A percentile compares a stretch with the other conserved stretches of the same genome.
Evolutionary conservation across 2,329 filamentous ascomycete genomes (phyloP).

Genomic region (Coniochaeta sp.): DNA sequence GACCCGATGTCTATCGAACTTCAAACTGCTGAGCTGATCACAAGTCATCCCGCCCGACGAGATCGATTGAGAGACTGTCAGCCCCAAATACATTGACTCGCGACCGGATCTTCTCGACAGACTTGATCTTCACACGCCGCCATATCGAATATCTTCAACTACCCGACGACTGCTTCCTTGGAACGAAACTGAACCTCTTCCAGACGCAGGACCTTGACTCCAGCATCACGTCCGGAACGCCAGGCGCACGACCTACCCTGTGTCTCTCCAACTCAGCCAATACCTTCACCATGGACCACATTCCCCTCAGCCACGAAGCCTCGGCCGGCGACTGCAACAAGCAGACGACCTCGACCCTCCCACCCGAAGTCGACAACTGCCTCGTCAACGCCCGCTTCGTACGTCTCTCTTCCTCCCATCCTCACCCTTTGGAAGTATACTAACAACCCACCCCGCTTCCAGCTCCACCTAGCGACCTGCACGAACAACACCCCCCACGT

Average conservation of each 20-base stretch:
- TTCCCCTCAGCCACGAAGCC: conserved; percentile 67
- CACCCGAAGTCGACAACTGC: conserved; percentile 80
- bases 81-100: too few relatives aligned
- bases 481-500: conserved; percentile 79
- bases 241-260: too few relatives aligned
- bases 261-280: background rate
- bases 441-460: conserved; percentile 8
- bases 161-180: too few relatives aligned
- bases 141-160: too few relatives aligned
- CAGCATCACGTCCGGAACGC: too few relatives aligned
- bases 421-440: too few relatives aligned
- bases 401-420: conserved; percentile 26
- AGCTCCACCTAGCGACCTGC: conserved; percentile 95
- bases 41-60: too few relatives aligned
- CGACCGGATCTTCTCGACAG: too few relatives aligned
- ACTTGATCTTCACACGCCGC: too few relatives aligned
- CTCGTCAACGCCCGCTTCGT: conserved; percentile 94
- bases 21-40: background rate
- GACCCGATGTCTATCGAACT: background rate
- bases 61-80: too few relatives aligned
- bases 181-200: too few relatives aligned
- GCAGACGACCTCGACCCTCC: conserved; percentile 62
- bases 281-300: conserved; percentile 44
- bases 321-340: conserved; percentile 69
- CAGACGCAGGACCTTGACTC: too few relatives aligned